Percentiles rank a stretch among this genome's conserved stretches.
These are phyloP conservation scores for Pseudohalonectria lignicola DNA, from an alignment of 2,329 filamentous ascomycete species.

Conservation along the genomic window DNA sequence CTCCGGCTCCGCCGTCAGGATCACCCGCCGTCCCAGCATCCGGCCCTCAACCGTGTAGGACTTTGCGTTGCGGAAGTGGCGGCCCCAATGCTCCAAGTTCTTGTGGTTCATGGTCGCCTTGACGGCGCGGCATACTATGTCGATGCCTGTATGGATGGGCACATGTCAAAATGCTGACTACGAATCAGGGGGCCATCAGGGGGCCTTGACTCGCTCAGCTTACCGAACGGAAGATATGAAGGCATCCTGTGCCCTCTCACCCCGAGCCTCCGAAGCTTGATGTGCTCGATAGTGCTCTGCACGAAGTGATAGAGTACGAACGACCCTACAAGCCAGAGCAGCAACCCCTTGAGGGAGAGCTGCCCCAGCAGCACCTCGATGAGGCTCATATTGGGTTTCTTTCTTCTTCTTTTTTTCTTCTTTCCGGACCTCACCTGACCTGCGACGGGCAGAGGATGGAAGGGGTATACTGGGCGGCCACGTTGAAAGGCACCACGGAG, in stretches of 20 bases:
- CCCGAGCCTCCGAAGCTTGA: conserved; percentile 34
- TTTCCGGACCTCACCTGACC: too few relatives aligned
- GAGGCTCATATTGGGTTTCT: conserved; percentile 29
- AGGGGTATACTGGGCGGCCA: too few relatives aligned
- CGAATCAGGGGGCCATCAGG: background rate
- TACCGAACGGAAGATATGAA: conserved; percentile 34
- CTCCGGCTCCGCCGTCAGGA: conserved; percentile 74
- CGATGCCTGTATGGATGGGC: conserved; percentile 39
- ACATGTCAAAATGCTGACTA: background rate
- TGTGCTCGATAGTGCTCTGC: conserved; percentile 25
- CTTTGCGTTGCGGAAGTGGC: conserved; percentile 30
- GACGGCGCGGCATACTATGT: conserved; percentile 50
- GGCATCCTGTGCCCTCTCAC: conserved; percentile 24
- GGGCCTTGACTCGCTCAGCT: conserved; percentile 6
- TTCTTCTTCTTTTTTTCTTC: background rate
- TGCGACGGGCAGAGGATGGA: too few relatives aligned
- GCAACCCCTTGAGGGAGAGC: conserved; percentile 27
- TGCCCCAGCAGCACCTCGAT: conserved; percentile 34
- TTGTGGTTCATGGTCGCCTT: conserved; percentile 37
- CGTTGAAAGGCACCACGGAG: background rate
- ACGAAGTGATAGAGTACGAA: conserved; percentile 26
- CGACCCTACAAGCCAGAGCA: conserved; percentile 23
- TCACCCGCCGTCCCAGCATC: conserved; percentile 42
- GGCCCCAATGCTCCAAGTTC: conserved; percentile 51
- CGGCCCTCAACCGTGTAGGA: conserved; percentile 50